phyloP scores from a whole-genome alignment of 2,329 filamentous ascomycete species.

The Leptographium procerum region DNA sequence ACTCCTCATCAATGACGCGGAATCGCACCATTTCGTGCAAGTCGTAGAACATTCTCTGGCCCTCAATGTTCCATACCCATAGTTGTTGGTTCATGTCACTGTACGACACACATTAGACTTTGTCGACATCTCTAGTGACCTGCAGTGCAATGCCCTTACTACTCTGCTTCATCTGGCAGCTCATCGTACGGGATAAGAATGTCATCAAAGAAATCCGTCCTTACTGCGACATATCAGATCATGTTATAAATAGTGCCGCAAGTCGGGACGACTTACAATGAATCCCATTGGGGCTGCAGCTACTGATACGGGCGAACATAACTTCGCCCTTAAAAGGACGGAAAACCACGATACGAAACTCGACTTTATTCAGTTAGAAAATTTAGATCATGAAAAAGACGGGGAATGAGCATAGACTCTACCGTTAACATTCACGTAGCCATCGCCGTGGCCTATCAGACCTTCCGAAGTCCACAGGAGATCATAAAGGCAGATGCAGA shows the following conservation, averaged over 20 bases:
- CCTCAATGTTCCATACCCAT: slow-evolving; percentile 76
- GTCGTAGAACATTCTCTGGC: slow-evolving; percentile 72
- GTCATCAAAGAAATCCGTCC: slow-evolving; percentile 88
- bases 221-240: slow-evolving; percentile 37
- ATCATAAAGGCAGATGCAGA: slow-evolving; percentile 91
- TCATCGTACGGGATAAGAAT: slow-evolving; percentile 68
- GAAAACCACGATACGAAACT: slow-evolving; percentile 89
- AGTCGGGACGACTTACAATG: slow-evolving; percentile 9
- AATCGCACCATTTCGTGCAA: slow-evolving; percentile 81
- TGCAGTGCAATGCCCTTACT: slow-evolving; percentile 40
- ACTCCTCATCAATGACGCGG: slow-evolving; percentile 75
- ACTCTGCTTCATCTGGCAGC: slow-evolving; percentile 64
- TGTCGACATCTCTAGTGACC: neutral
- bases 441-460: slow-evolving; percentile 83
- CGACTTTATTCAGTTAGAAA: slow-evolving; percentile 50
- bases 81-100: slow-evolving; percentile 65
- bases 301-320: slow-evolving; percentile 71
- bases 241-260: neutral
- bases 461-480: slow-evolving; percentile 83
- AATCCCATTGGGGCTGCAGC: slow-evolving; percentile 30
- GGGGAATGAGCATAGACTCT: slow-evolving; percentile 9
- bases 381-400: neutral
- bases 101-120: slow-evolving; percentile 14
- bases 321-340: slow-evolving; percentile 94
- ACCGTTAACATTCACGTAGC: slow-evolving; percentile 91